Conservation (phyloP, 2,329 filamentous ascomycete genomes). For the Epichloe glyceriae region DNA sequence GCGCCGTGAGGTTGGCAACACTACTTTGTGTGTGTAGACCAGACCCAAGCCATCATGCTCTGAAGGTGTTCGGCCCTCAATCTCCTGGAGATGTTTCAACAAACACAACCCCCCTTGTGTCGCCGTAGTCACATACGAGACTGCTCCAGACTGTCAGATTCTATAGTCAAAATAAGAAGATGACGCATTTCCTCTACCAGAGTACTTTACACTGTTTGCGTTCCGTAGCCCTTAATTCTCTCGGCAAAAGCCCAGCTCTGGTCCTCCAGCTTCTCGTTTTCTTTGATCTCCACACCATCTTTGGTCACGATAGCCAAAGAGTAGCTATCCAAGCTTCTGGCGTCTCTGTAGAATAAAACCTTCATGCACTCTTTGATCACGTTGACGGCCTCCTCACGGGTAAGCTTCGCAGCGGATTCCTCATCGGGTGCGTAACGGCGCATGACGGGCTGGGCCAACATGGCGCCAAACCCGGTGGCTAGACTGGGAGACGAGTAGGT, state of each 20-base stretch:
- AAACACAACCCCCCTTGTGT: no score
- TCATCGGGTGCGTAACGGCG: conserved; percentile 76
- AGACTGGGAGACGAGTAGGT: conserved; percentile 80
- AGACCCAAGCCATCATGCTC: no score
- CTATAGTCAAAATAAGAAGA: neutral
- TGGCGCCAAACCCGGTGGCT: conserved; percentile 85
- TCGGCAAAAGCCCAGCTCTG: conserved; percentile 99
- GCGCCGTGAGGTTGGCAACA: no score
- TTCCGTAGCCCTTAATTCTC: conserved; percentile 86
- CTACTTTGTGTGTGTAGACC: no score
- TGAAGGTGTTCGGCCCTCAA: no score
- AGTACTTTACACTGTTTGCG: conserved; percentile 46
- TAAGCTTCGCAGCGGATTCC: conserved; percentile 56
- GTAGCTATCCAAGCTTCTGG: conserved; percentile 81
- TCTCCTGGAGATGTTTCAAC: no score
- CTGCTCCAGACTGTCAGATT: neutral
- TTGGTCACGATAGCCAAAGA: conserved; percentile 82
- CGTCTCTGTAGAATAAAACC: conserved; percentile 94
- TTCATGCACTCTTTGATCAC: conserved; percentile 93
- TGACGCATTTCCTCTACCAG: neutral
- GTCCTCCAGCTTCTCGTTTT: conserved; percentile 77
- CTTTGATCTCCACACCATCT: conserved; percentile 73
- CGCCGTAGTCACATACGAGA: neutral
- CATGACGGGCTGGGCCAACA: conserved; percentile 87
- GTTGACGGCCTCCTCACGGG: conserved; percentile 64